These are phyloP conservation scores for Harringtonia aguacate DNA, from an alignment of 2,329 filamentous ascomycete species.

Conservation along the genomic window DNA sequence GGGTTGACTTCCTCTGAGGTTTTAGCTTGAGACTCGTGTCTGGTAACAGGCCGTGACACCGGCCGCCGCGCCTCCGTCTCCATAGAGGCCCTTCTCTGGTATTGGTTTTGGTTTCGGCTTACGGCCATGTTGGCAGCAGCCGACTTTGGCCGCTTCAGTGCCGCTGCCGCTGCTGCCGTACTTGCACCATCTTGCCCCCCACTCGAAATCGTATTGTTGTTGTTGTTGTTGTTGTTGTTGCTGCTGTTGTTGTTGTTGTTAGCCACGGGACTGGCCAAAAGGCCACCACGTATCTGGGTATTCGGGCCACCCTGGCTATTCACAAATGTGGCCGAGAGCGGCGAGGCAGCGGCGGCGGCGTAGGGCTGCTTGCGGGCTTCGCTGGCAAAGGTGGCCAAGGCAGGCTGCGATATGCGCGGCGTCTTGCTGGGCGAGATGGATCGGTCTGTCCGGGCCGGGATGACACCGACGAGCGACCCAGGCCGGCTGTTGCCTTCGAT, in stretches of 20 bases:
- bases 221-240: no score
- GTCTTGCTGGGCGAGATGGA: slow-evolving; percentile 44
- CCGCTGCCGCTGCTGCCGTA: no score
- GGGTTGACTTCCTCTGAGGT: neutral
- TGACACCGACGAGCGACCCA: slow-evolving; percentile 18
- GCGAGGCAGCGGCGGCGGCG: slow-evolving; percentile 11
- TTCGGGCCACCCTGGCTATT: neutral
- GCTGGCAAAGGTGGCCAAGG: slow-evolving; percentile 28
- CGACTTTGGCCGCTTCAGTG: no score
- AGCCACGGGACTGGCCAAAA: slow-evolving; percentile 23
- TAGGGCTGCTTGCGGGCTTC: slow-evolving; percentile 36
- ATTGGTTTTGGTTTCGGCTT: no score
- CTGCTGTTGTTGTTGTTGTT: neutral
- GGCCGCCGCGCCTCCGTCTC: no score
- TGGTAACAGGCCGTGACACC: no score
- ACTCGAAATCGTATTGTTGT: no score
- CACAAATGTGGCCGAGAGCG: slow-evolving; percentile 8
- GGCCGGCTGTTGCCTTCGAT: slow-evolving; percentile 32
- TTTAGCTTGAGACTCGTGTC: no score
- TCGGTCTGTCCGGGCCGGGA: slow-evolving; percentile 36
- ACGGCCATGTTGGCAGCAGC: no score
- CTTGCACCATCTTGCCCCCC: no score
- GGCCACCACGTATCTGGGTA: slow-evolving; percentile 26
- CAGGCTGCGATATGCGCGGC: slow-evolving; percentile 23
- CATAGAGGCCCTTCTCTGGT: no score